Evolutionary conservation across 2,329 filamentous ascomycete species (phyloP), one percentile per base, ranked within the genome.

Genomic region (Leptographium radiaticola): DNA sequence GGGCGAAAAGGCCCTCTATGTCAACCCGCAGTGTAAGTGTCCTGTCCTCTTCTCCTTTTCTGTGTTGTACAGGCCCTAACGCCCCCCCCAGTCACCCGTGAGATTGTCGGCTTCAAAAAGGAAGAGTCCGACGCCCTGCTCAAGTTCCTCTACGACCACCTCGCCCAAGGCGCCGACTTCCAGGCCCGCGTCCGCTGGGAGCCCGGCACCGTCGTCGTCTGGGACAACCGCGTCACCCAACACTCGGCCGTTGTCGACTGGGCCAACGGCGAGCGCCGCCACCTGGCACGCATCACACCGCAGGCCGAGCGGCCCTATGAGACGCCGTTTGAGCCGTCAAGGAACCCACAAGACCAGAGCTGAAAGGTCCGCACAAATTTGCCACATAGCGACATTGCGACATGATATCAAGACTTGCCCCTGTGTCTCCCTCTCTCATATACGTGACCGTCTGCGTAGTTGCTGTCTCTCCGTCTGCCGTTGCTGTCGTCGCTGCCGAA

Each of bases 191-290:
- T 95, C 50, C 86, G 84, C 66, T 94, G 88, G 88, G 81, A 81
- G 60, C 75, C 80, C 45, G 78, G 80, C n/a, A 91, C 86, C 0
- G 87, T 94, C 1, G 86, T 93, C 2, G 81, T 91, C 1, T 94
- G 87, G 87, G 88, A 93, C 66, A 93, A 91, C 70, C 75, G 87
- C 36, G 80, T 90, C 0, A 89, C 86, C 11, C 77, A 81, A 60
- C 88, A 95, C 67, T 85, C 85, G 8, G 88, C 88, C 2, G 71
- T 91, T 42, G 72, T 91, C 4, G 88, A 94, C 66, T 95, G 88
- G 88, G 80, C 85, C 60, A 80, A 80, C 64, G 87, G 87, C 4
- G 81, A 87, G 67, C 74, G 89, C 55, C 76, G 89, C 51, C 88
- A 94, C 69, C 68, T 94, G 57, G 88, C 87, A 6, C 77, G 89